Evolutionary conservation across 768 basidiomycete genomes (phyloP).

Genomic region (Omphalotus guepiniiformis): DNA sequence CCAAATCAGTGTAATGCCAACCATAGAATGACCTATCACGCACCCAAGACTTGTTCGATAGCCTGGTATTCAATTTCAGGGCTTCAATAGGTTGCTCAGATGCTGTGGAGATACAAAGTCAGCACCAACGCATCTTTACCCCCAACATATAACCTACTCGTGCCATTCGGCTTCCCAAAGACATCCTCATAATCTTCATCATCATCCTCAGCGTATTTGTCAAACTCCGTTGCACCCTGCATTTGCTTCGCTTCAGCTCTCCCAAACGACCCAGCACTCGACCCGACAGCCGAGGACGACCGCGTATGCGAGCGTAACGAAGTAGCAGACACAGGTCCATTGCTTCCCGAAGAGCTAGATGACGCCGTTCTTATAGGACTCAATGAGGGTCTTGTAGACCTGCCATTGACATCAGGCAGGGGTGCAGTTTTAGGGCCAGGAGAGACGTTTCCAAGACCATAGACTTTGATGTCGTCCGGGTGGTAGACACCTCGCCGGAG

Average conservation of each 20-base stretch:
- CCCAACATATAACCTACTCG: constrained; percentile 44
- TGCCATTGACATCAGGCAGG: constrained; percentile 32
- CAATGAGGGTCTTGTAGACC: constrained; percentile 41
- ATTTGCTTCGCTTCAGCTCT: constrained; percentile 56
- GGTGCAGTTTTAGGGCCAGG: constrained; percentile 47
- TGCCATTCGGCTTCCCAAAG: constrained; percentile 73
- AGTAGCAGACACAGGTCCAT: not conserved
- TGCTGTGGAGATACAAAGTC: not conserved
- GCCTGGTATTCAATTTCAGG: constrained; percentile 77
- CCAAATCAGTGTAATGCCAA: constrained; percentile 51
- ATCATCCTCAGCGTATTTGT: constrained; percentile 80
- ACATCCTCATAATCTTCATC: constrained; percentile 97
- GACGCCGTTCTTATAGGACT: constrained; percentile 28
- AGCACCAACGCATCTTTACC: not conserved
- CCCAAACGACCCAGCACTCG: constrained; percentile 57
- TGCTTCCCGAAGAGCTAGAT: not conserved
- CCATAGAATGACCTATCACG: too few relatives aligned
- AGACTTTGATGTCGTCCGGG: constrained; percentile 61
- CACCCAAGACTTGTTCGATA: constrained; percentile 86
- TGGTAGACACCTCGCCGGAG: constrained; percentile 52
- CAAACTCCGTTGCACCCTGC: constrained; percentile 57
- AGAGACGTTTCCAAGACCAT: constrained; percentile 41
- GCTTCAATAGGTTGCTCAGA: constrained; percentile 39
- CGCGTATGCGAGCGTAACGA: constrained; percentile 44
- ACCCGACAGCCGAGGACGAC: constrained; percentile 26